A percentile compares a stretch with the other conserved stretches of the same genome.
Conservation (phyloP, 441 rosid genomes). For the Corymbia citriodora region DNA sequence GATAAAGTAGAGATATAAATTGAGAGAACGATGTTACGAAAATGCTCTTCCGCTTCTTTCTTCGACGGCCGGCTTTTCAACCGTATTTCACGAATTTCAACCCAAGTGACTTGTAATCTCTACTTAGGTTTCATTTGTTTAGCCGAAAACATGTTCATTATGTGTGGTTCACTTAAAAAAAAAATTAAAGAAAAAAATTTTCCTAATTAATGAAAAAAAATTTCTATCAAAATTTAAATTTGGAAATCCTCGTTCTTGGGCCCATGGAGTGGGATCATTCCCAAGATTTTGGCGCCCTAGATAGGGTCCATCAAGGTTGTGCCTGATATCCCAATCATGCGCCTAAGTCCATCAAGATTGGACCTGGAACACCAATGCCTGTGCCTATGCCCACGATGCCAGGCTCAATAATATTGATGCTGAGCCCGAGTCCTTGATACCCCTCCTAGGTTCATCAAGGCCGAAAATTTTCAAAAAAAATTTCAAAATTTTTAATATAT, state of each 20-base stretch:
- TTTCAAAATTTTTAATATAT: fast-evolving
- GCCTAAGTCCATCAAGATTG: fast-evolving
- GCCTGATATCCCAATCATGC: fast-evolving
- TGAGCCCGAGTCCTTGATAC: fast-evolving
- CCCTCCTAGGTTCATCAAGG: background rate
- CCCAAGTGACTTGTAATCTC: background rate
- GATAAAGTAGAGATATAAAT: background rate
- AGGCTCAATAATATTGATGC: fast-evolving
- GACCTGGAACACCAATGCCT: fast-evolving
- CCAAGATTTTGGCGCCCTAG: background rate
- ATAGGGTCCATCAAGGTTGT: background rate
- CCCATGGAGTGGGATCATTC: fast-evolving
- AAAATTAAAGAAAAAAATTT: too few species aligned
- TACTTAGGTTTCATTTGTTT: fast-evolving
- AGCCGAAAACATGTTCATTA: fast-evolving
- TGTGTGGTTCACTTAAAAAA: fast-evolving
- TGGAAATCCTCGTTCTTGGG: fast-evolving
- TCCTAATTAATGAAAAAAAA: fast-evolving
- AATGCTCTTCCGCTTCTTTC: background rate
- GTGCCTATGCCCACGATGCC: fast-evolving
- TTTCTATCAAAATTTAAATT: background rate
- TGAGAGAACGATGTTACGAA: background rate
- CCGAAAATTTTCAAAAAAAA: too few species aligned
- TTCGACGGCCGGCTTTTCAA: background rate
- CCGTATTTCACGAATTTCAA: background rate